phyloP scores from a whole-genome alignment of 1,284 basidiomycete genomes.

The Leccinum solheimii region DNA sequence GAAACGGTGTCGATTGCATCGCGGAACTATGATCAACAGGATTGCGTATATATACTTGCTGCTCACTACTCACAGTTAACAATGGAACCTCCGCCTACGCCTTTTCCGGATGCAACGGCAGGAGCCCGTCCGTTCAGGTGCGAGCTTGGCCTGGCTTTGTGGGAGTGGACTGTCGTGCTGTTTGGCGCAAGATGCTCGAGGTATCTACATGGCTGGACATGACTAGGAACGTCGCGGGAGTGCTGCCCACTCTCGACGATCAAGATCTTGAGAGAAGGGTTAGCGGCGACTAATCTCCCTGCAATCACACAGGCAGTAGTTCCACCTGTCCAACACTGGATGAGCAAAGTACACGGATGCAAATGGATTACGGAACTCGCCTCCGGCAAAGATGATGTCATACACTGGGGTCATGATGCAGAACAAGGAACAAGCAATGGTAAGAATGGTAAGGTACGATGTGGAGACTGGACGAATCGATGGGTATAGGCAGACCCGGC shows the following conservation, averaged over 20 bases:
- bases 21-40: not conserved
- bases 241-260: not conserved
- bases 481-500: no score
- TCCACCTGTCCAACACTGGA: not conserved
- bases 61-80: not conserved
- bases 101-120: not conserved
- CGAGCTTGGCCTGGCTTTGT: not conserved
- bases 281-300: not conserved
- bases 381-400: not conserved
- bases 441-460: not conserved
- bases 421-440: not conserved
- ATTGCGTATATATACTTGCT: not conserved
- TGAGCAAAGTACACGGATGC: not conserved
- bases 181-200: not conserved
- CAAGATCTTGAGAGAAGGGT: not conserved
- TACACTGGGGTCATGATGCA: not conserved
- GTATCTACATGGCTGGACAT: not conserved
- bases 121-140: not conserved
- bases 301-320: not conserved
- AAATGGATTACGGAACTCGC: not conserved
- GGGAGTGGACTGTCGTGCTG: not conserved
- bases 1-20: not conserved
- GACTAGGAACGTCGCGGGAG: not conserved
- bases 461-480: no score
- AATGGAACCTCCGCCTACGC: not conserved